Evolutionary conservation across 2,329 filamentous ascomycete genomes (phyloP), one percentile per base, ranked within the genome.

Genomic region (Claviceps sp.): DNA sequence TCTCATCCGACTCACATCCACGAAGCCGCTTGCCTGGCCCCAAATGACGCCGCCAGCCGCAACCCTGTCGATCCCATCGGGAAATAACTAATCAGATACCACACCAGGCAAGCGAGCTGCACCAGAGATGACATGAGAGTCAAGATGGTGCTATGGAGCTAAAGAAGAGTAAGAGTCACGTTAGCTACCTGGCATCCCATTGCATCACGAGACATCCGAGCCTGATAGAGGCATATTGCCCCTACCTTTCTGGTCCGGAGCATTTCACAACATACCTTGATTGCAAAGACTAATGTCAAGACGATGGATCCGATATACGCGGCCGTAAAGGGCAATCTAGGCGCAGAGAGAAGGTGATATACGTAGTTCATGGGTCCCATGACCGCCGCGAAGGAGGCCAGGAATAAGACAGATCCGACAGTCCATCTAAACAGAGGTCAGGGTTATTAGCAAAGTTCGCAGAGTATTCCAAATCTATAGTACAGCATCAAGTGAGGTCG

Each of bases 51-150:
- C 53, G 89, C 89, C 59, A 95, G 81, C 54, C 91, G 84, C 58
- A 98, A 72, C 43, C 93, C 89, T 52, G 84, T 87, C 53, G 87
- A 87, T 42, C 93, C 93, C 90, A 97, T 95, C 26, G 93, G 93
- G 63, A 97, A 97, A 69, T 98, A 98, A 70, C 88, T 95, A 68
- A 97, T 83, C 47, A 96, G 76, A 70, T 97, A 97, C 91, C 91
- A 97, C 47, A 88, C 58, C 57, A 97, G 74, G 56, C 85, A 87
- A 50, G 84, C 82, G 51, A 97, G 75, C 67, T 98, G 93, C 59
- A 90, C 72, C 55, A 96, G 76, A 56, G 88, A 83, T 22, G 89
- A 86, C 57, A 96, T 73, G 51, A 97, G 74, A 16, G 93, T 97
- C 57, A 97, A 80, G 56, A 94, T 70, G 42, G 87, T 89, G 65